Percentiles rank a stretch among this genome's conserved stretches.
phyloP scores from a whole-genome alignment of 805 yeast species.

The Candida railenensis region DNA sequence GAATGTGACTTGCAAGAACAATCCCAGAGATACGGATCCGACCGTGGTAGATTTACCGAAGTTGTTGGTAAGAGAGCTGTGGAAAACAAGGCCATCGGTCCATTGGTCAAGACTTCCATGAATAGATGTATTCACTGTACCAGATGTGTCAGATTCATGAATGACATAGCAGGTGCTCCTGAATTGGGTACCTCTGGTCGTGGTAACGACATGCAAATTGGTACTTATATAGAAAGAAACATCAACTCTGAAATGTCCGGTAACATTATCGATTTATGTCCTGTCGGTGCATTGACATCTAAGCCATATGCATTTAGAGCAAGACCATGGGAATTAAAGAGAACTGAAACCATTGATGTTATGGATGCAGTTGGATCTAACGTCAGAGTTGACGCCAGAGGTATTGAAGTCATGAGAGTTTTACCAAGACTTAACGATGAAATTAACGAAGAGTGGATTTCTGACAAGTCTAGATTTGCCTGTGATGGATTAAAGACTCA shows the following conservation, averaged over 20 bases:
- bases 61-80: conserved; percentile 84
- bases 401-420: conserved; percentile 83
- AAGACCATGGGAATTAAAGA: conserved; percentile 90
- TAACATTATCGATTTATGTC: conserved; percentile 83
- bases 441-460: conserved; percentile 87
- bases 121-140: conserved; percentile 92
- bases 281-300: conserved; percentile 88
- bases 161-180: conserved; percentile 91
- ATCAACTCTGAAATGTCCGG: conserved; percentile 84
- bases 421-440: conserved; percentile 85
- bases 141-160: conserved; percentile 84
- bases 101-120: conserved; percentile 86
- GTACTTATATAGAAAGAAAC: conserved; percentile 83
- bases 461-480: conserved; percentile 84
- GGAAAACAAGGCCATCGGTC: conserved; percentile 88
- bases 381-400: conserved; percentile 82
- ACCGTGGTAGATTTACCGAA: conserved; percentile 82
- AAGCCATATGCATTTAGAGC: conserved; percentile 93
- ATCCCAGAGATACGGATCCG: conserved; percentile 77
- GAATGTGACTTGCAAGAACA: conserved; percentile 93
- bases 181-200: conserved; percentile 88
- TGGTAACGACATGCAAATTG: conserved; percentile 90
- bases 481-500: conserved; percentile 85
- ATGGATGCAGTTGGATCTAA: conserved; percentile 81
- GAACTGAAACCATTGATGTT: conserved; percentile 84